Base-by-base conservation (phyloP, 306 rosid species). In the Citrullus amarus region DNA sequence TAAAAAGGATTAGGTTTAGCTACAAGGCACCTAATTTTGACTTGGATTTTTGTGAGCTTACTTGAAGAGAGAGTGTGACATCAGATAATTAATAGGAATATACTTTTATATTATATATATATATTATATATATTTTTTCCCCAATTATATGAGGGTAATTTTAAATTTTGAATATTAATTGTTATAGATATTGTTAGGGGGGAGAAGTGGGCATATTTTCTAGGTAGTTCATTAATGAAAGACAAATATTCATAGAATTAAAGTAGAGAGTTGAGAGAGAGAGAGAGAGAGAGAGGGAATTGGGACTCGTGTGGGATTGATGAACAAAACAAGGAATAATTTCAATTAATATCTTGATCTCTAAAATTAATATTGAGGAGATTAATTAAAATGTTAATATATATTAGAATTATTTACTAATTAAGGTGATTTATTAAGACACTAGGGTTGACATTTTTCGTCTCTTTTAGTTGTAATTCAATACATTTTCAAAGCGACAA, bases 221-320 rank as follows among this genome's bases (percentile, higher is more conserved):
- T 78, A 54, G 60, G 75, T 44, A 85, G 71, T 61, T 79, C 44
- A 53, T 76, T 59, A 84, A 76, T 89, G 89, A 48, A 89, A 83
- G 96, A 91, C 96, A 91, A 88, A 88, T 88, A 88, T 91, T 91
- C 91, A 82, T 79, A 87, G 87, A 86, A 90, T 85, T 84, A 88
- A 91, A 91, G 6, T 68, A 85, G 79, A 76, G 76, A 30, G 63
- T 76, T 80, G 54, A 85, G 79, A 77, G 84, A 80, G 82, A 79
- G 80, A 50, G 76, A 25, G 25, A 25, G 25, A 25, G 59, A 59
- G 10, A 48, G 54, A 48, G 57, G 80, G 82, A 82, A 79, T 85
- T 79, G 10, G 77, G 83, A 86, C 84, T 88, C 80, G 87, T 83
- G 90, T 77, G 85, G 80, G 54, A 48, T 48, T 51, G 58, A 63